Base-by-base conservation (phyloP, 2,329 filamentous ascomycete species). In the Aureobasidium sp. region DNA sequence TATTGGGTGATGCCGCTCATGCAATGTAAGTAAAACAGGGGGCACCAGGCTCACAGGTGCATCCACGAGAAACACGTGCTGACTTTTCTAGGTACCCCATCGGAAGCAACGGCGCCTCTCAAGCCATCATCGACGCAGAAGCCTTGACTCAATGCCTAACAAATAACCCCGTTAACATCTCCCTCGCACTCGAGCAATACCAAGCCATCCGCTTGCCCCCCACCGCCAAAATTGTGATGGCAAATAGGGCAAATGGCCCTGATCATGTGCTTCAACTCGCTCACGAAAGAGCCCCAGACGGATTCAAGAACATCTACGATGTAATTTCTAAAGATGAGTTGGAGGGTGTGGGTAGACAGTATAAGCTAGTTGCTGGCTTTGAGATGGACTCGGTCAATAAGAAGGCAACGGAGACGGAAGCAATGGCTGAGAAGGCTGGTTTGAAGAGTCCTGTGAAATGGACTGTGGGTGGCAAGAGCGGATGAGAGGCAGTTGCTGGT, bases 201-300 rank as follows among this genome's bases (percentile, higher is more conserved):
- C 73, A 79, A 66, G 65, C 71, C 8, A 67, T 71, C 36, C 68
- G 76, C 3, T 63, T 79, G 1, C 76, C 77, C 7, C 72, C 75
- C 0, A 79, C 76, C 4, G 72, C 76, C 2, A 75, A 76, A 63
- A 79, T 79, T n/a, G 75, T 78, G 21, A 75, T 77, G 70, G 76
- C 76, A 8, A 79, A 79, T 65, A 70, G 77, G 21, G 76, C 74
- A 1, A 78, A 78, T 59, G 76, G 77, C 1, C 76, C 77, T 3
- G 76, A 79, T 64, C 76, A 78, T 64, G 76, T 79, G 5, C 62
- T 79, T 67, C 75, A 79, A 63, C 67, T 79, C 41, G 76, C 75
- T 1, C 73, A 79, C 62, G 76, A 78, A 65, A 64, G 77, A 27
- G 76, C 77, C 2, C 76, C 76, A 2, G 70, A 76, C 57, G 74